A percentile compares a stretch with the other conserved stretches of the same genome.
phyloP scores from a whole-genome alignment of 208 protist species.

The Crithidia mellificae region DNA sequence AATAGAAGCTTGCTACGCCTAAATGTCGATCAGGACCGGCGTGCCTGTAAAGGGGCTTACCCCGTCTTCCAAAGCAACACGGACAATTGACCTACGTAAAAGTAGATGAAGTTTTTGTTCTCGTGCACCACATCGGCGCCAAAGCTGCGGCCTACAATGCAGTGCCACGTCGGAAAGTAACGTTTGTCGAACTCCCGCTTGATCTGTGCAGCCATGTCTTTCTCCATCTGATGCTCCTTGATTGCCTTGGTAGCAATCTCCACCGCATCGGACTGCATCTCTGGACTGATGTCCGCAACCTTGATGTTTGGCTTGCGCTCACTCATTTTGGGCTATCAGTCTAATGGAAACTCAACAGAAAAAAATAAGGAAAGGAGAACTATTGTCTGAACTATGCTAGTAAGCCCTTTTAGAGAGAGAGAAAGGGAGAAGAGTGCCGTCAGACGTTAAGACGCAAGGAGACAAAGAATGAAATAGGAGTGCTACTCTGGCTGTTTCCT shows the following conservation, averaged over 20 bases:
- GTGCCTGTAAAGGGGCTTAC: too few species aligned
- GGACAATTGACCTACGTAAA: conserved; percentile 99
- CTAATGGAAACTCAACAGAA: background rate
- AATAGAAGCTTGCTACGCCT: too few species aligned
- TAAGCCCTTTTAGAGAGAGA: too few species aligned
- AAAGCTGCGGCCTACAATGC: conserved; percentile 99
- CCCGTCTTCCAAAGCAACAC: conserved; percentile 97
- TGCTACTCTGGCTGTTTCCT: too few species aligned
- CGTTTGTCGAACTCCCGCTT: conserved; percentile 99
- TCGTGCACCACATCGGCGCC: conserved; percentile 99
- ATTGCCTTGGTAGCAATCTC: conserved; percentile 97
- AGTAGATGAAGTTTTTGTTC: conserved; percentile 99
- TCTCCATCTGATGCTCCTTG: conserved; percentile 99
- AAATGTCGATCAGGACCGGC: too few species aligned
- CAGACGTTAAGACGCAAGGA: too few species aligned
- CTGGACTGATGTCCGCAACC: conserved; percentile 93
- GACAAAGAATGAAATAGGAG: too few species aligned
- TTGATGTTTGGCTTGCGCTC: conserved; percentile 91
- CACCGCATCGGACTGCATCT: conserved; percentile 98
- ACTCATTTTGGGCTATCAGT: conserved; percentile 45
- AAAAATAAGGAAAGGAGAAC: too few species aligned
- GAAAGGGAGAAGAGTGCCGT: too few species aligned
- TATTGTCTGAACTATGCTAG: too few species aligned
- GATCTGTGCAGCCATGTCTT: conserved; percentile 99
- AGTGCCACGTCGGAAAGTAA: conserved; percentile 99